Conservation (phyloP, 176 grass and related monocot genomes). For the Oryza punctata region DNA sequence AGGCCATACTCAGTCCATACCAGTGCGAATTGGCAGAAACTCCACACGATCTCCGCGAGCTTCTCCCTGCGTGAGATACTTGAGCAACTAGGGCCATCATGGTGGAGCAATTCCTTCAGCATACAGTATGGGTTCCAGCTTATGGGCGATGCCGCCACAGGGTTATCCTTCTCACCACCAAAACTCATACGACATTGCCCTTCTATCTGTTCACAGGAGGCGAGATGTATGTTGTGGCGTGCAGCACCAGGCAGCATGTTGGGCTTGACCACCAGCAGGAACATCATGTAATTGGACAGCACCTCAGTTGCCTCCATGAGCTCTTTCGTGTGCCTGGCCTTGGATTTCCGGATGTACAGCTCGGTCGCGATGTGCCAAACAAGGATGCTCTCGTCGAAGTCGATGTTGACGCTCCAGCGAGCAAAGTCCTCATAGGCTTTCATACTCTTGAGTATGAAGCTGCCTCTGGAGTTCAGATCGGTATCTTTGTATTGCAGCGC, state of each 20-base stretch:
- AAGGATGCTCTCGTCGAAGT: conserved; percentile 39
- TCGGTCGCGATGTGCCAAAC: conserved; percentile 57
- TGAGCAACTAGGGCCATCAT: background rate
- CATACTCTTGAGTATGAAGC: background rate
- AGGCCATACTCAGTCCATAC: background rate
- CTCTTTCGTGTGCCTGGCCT: background rate
- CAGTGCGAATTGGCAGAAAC: background rate
- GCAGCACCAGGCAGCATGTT: background rate
- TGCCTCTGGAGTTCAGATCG: background rate
- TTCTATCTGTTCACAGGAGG: background rate
- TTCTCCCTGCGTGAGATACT: background rate
- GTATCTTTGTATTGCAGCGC: background rate
- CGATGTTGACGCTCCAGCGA: background rate
- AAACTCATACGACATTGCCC: background rate
- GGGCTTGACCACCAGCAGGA: background rate
- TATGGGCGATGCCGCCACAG: background rate
- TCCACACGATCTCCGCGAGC: background rate
- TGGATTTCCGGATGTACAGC: background rate
- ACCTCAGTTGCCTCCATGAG: background rate
- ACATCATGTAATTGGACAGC: background rate
- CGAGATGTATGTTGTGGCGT: background rate
- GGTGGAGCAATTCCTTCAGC: background rate
- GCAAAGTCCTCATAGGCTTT: background rate
- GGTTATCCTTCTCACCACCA: background rate
- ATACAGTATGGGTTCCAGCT: background rate